phyloP scores from a whole-genome alignment of 768 basidiomycete genomes.

The Suillus spraguei region DNA sequence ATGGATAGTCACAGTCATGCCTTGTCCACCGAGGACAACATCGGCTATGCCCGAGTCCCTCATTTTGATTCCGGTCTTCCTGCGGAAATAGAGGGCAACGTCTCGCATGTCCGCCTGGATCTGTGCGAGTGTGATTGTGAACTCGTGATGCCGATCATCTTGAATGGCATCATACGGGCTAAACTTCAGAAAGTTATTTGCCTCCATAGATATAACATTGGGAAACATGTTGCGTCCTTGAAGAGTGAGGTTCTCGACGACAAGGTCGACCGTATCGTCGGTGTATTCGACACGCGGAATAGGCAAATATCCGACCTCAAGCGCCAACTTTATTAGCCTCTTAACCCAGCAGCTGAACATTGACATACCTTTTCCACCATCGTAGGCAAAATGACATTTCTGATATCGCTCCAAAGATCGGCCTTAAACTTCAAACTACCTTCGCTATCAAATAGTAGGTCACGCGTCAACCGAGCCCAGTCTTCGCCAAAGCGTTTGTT shows the following conservation, averaged over 20 bases:
- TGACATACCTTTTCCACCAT: conserved; percentile 68
- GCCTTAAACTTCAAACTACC: conserved; percentile 89
- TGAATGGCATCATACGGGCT: conserved; percentile 63
- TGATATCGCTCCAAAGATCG: conserved; percentile 85
- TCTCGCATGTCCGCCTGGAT: conserved; percentile 95
- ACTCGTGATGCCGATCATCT: conserved; percentile 69
- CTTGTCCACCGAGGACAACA: conserved; percentile 81
- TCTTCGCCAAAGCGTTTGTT: conserved; percentile 84
- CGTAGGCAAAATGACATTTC: conserved; percentile 78
- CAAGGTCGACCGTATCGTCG: conserved; percentile 82
- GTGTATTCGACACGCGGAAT: conserved; percentile 96
- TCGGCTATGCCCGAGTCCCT: conserved; percentile 85
- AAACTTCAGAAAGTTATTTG: conserved; percentile 83
- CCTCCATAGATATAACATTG: conserved; percentile 70
- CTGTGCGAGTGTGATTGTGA: conserved; percentile 77
- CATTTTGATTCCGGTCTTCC: conserved; percentile 83
- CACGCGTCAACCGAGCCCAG: conserved; percentile 77
- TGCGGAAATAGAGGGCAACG: conserved; percentile 88
- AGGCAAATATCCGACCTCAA: conserved; percentile 74
- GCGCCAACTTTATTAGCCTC: not conserved
- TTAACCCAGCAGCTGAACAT: not conserved
- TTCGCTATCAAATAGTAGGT: conserved; percentile 77
- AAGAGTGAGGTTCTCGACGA: conserved; percentile 91
- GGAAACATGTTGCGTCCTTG: conserved; percentile 91
- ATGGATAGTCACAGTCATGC: conserved; percentile 68